Conservation (phyloP, 1,139 yeast species). For the Geotrichum candidum region DNA sequence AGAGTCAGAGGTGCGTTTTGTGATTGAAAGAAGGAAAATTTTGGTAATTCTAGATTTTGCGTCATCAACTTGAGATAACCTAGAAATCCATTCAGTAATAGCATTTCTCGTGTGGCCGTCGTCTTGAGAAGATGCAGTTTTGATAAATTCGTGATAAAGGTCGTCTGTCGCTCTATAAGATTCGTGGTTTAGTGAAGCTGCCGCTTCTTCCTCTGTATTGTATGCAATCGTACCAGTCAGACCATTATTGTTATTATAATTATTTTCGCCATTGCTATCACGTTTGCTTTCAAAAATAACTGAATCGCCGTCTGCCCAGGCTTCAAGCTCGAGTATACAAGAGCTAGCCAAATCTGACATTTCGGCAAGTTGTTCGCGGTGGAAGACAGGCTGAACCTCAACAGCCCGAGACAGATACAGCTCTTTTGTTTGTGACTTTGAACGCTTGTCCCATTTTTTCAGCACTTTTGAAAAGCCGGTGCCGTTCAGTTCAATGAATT, state of each 20-base stretch:
- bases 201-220: background rate
- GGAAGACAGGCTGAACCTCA: slow-evolving; percentile 93
- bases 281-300: slow-evolving; percentile 32
- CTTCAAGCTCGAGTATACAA: slow-evolving; percentile 75
- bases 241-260: background rate
- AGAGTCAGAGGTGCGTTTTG: slow-evolving; percentile 41
- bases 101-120: slow-evolving; percentile 25
- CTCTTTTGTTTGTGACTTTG: slow-evolving; percentile 91
- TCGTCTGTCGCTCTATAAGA: slow-evolving; percentile 41
- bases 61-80: slow-evolving; percentile 44
- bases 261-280: background rate
- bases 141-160: slow-evolving; percentile 59
- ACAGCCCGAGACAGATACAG: slow-evolving; percentile 87
- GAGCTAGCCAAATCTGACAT: slow-evolving; percentile 77
- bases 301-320: slow-evolving; percentile 71
- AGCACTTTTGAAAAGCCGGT: slow-evolving; percentile 92
- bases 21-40: slow-evolving; percentile 57
- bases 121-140: slow-evolving; percentile 45
- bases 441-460: slow-evolving; percentile 96
- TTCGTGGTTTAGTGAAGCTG: background rate
- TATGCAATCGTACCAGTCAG: background rate
- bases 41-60: slow-evolving; percentile 50
- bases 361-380: slow-evolving; percentile 78
- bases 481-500: slow-evolving; percentile 87
- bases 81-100: slow-evolving; percentile 43